Evolutionary conservation across 305 asterid genomes (phyloP), one percentile per base, ranked within the genome.

Genomic region (Rubia balearica): DNA sequence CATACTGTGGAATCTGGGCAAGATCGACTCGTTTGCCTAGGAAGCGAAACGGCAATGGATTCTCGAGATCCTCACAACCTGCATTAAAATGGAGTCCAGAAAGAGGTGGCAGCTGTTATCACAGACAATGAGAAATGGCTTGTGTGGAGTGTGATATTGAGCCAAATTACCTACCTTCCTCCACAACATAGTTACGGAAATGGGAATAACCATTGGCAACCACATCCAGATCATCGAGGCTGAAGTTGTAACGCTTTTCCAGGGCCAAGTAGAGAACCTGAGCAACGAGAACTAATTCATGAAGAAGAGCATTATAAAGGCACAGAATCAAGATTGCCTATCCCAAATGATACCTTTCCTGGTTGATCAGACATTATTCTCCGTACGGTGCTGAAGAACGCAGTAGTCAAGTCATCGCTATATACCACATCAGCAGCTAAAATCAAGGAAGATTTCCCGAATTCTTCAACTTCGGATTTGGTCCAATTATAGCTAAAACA

Each of bases 361-460:
- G 83, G 82, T 75, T 68, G 51, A 73, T 74, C 68, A 17, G 85
- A 86, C 96, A 90, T 88, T 73, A 93, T 75, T 71, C 77, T 78
- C 85, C 72, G 81, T 65, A 86, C 60, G 41, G 80, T 75, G 71
- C 78, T 70, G 83, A 93, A 93, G 76, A 93, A 85, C 63, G 96
- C 92, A 77, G 87, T 88, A 12, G 98, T 90, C 68, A 93, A 80
- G 68, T 88, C 92, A 77, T 90, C 90, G 30, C 85, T 83, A 72
- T 93, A 93, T 72, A 93, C 89, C 19, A 93, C 96, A 82, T 93
- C 98, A 65, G 97, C 98, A 75, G 98, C 98, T 21, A 93, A 80
- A 80, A 93, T 80, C 82, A 93, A 71, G 69, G 96, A 76, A 87
- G 94, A 86, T 65, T 83, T 86, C 75, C 77, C 83, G 73, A 85